Base-by-base conservation (phyloP, 2,329 filamentous ascomycete species). In the Alternaria longipes region DNA sequence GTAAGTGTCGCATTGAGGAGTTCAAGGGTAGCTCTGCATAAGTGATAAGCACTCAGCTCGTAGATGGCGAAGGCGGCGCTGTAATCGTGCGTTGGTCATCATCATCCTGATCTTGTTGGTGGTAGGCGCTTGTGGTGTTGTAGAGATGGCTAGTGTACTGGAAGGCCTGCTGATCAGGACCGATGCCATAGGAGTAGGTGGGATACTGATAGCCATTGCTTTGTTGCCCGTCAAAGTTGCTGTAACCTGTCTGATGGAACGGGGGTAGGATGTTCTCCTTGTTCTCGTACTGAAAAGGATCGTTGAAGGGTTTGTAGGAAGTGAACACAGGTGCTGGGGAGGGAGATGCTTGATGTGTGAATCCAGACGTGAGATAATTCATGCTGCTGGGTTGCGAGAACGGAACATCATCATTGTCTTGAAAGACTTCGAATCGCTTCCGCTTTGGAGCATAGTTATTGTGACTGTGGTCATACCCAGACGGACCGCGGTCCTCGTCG, bases 401-500 rank as follows among this genome's bases (percentile, higher is more conserved):
- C 6, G 74, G 57, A 24, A 71, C 60, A 5, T 75, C 70, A 14
- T 74, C 70, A 6, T 58, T 55, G 44, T 82, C 80, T 46, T 81
- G 76, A 62, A 80, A 81, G 53, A 83, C 78, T 40, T 79, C 76
- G 41, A 83, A 76, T 18, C 73, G 72, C 61, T 78, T 80, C 16
- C 73, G 73, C 68, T 78, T 75, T 3, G 68, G 54, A 55, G 62
- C 75, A 57, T 70, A 70, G 8, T 70, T 71, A 20, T 62, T 68
- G 22, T 71, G 56, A 11, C 62, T 67, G 51, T 77, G 75, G 5
- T 68, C 71, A 44, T 77, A 77, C 20, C 73, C 76, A 28, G 78
- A 64, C 32, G 78, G 76, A 18, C 50, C 42, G 26, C 59, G 64
- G 16, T 72, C 74, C 41, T 78, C 73, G 12, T 75, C 74, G 50